phyloP scores from a whole-genome alignment of 23 red algal species.

The Cyanidiococcus yangmingshanensis region DNA sequence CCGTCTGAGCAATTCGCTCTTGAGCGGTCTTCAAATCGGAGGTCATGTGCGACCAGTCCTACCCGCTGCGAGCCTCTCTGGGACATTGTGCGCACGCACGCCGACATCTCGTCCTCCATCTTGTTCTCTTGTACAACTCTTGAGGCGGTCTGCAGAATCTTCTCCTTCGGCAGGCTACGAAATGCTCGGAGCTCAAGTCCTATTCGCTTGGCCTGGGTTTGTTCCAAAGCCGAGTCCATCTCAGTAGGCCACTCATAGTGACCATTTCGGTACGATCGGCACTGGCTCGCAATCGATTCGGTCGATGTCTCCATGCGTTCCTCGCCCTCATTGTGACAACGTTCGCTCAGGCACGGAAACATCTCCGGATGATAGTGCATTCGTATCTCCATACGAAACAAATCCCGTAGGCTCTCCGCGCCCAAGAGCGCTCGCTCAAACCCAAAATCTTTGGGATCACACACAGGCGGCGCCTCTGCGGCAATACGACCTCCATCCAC shows the following conservation, averaged over 20 bases:
- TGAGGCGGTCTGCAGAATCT: constrained; percentile 5
- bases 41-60: too few relatives aligned
- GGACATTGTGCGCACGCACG: not conserved
- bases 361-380: constrained; percentile 1
- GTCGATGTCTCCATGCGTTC: not conserved
- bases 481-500: not conserved
- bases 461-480: not conserved
- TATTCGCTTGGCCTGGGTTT: constrained; percentile 5
- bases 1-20: too few relatives aligned
- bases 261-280: not conserved
- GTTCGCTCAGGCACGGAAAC: not conserved
- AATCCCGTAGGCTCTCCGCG: not conserved
- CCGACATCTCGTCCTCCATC: constrained; percentile 6
- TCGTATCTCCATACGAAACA: constrained; percentile 4
- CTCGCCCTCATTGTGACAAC: not conserved
- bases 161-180: constrained; percentile 6
- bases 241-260: not conserved
- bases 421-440: not conserved
- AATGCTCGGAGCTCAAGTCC: not conserved
- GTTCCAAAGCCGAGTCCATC: not conserved
- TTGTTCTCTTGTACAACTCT: not conserved
- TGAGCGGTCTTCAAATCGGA: too few relatives aligned
- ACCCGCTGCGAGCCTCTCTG: not conserved
- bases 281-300: not conserved
- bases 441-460: not conserved